Conservation (phyloP, 495 filamentous ascomycete species). For the Sabuloglossum arenarium region DNA sequence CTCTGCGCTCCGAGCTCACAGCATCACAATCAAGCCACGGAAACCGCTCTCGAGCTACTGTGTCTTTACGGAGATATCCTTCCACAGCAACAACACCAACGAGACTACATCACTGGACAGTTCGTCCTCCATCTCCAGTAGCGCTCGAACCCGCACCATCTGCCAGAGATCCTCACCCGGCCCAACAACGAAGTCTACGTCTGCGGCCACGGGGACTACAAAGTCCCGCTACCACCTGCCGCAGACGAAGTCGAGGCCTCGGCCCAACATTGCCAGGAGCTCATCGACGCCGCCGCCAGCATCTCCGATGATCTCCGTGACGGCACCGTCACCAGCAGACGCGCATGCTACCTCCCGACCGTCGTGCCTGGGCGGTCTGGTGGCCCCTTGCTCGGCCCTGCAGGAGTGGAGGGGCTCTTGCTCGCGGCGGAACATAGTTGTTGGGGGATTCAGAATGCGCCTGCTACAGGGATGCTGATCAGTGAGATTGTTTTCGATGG, state of each 20-base stretch:
- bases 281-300: constrained; percentile 58
- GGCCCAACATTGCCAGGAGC: constrained; percentile 59
- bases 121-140: background rate
- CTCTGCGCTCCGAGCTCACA: constrained; percentile 66
- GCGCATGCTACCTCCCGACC: constrained; percentile 80
- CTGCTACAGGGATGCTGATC: constrained; percentile 76
- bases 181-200: constrained; percentile 81
- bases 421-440: constrained; percentile 87
- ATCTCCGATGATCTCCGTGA: too few relatives aligned
- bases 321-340: too few relatives aligned
- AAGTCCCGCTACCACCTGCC: constrained; percentile 51
- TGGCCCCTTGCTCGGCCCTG: constrained; percentile 60
- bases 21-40: constrained; percentile 58
- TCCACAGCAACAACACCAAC: constrained; percentile 29
- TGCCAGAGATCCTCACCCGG: constrained; percentile 74
- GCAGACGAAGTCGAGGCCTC: constrained; percentile 65
- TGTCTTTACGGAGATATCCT: constrained; percentile 48
- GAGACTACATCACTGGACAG: constrained; percentile 8
- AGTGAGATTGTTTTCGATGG: constrained; percentile 74
- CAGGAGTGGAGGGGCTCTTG: constrained; percentile 53
- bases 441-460: constrained; percentile 95
- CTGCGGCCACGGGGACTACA: constrained; percentile 72
- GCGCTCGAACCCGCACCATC: background rate
- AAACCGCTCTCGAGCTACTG: constrained; percentile 68
- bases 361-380: constrained; percentile 5